phyloP scores from a whole-genome alignment of 2,329 filamentous ascomycete species.

The Aspergillus japonicus region DNA sequence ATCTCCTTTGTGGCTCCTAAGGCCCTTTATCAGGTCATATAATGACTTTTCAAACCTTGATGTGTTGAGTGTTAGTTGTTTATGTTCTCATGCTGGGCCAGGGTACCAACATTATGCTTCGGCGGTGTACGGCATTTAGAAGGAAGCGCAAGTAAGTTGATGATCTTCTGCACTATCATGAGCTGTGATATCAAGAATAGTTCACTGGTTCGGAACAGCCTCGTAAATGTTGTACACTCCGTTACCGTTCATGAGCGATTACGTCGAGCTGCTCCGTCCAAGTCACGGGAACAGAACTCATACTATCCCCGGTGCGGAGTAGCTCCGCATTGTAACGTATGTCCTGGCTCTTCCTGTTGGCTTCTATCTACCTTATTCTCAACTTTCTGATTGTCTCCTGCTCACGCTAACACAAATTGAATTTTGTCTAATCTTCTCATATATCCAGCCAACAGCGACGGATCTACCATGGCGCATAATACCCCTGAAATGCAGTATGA shows the following conservation, averaged over 20 bases:
- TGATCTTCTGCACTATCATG: background rate
- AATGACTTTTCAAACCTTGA: slow-evolving; percentile 97
- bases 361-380: no score
- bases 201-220: no score
- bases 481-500: slow-evolving; percentile 15
- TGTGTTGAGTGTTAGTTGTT: background rate
- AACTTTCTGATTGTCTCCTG: background rate
- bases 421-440: no score
- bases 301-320: background rate
- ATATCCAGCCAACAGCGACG: background rate
- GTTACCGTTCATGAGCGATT: background rate
- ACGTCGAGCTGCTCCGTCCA: background rate
- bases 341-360: no score
- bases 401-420: no score
- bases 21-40: slow-evolving; percentile 95
- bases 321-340: no score
- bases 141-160: background rate
- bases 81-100: background rate
- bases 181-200: background rate
- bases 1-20: slow-evolving; percentile 91
- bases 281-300: slow-evolving; percentile 10
- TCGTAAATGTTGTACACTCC: background rate
- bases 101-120: slow-evolving; percentile 15
- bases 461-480: slow-evolving; percentile 14
- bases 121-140: background rate